phyloP scores from a whole-genome alignment of 768 basidiomycete genomes.

The Phlegmacium glaucopus region DNA sequence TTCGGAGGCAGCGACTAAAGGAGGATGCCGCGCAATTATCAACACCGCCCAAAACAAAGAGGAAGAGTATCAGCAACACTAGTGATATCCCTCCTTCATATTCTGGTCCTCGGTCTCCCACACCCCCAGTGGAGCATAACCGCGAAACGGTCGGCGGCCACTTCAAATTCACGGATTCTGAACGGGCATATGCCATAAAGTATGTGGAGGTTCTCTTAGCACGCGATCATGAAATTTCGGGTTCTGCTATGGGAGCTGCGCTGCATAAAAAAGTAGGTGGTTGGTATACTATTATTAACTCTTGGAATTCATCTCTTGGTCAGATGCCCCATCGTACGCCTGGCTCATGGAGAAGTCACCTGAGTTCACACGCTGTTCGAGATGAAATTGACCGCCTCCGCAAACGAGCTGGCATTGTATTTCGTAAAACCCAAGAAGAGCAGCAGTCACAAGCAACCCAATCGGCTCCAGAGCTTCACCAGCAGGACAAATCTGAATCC shows the following conservation, averaged over 20 bases:
- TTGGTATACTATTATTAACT: no score
- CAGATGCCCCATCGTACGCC: constrained; percentile 61
- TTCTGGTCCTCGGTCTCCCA: constrained; percentile 33
- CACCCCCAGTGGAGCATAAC: constrained; percentile 37
- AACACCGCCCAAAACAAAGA: not conserved
- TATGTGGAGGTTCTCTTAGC: constrained; percentile 45
- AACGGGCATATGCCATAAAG: constrained; percentile 42
- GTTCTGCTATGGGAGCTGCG: constrained; percentile 31
- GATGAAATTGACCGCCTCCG: constrained; percentile 43
- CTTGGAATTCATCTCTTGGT: not conserved
- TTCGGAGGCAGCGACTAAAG: constrained; percentile 3
- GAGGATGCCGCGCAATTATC: not conserved
- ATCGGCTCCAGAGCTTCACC: not conserved
- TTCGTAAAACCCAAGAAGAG: constrained; percentile 36
- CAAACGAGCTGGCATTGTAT: constrained; percentile 49
- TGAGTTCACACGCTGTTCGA: constrained; percentile 25
- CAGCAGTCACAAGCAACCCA: constrained; percentile 12
- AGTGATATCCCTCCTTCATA: not conserved
- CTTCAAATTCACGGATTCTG: constrained; percentile 47
- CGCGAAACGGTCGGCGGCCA: constrained; percentile 22
- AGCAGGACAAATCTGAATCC: not conserved
- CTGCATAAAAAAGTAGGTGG: constrained; percentile 44
- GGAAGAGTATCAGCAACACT: constrained; percentile 2
- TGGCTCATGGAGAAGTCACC: constrained; percentile 47
- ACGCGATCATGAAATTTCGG: constrained; percentile 44